Evolutionary conservation across 306 rosid genomes (phyloP).

Genomic region (Cicer chorassanicum): DNA sequence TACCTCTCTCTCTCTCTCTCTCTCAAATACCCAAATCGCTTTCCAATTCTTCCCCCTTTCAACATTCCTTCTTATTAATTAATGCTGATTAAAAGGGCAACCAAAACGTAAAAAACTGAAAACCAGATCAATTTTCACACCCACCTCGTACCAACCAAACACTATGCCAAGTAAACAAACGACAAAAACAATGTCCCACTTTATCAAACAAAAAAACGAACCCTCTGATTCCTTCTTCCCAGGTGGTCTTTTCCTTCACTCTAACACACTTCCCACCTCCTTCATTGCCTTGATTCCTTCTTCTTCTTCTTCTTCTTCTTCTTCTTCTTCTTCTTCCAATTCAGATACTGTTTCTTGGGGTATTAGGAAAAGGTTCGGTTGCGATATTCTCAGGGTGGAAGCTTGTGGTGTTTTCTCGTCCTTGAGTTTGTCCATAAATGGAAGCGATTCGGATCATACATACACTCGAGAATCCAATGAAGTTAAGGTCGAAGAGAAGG

Average conservation of each 20-base stretch:
- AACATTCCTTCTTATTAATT: slow-evolving; percentile 1
- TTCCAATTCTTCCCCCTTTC: slow-evolving; percentile 52
- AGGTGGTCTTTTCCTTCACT: slow-evolving; percentile 81
- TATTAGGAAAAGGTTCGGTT: slow-evolving; percentile 39
- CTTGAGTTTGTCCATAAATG: slow-evolving; percentile 72
- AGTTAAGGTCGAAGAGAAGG: slow-evolving; percentile 43
- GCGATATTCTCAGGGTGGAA: slow-evolving; percentile 36
- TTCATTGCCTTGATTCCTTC: slow-evolving; percentile 51
- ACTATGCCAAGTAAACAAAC: slow-evolving; percentile 7
- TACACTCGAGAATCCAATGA: slow-evolving; percentile 58
- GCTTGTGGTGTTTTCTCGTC: slow-evolving; percentile 58
- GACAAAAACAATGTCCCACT: slow-evolving; percentile 50
- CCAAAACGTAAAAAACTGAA: slow-evolving; percentile 25
- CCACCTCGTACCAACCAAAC: slow-evolving; percentile 16
- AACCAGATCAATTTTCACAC: slow-evolving; percentile 35
- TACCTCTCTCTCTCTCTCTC: slow-evolving; percentile 18
- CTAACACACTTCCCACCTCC: slow-evolving; percentile 58
- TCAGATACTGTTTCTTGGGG: slow-evolving; percentile 40
- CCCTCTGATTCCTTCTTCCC: slow-evolving; percentile 54
- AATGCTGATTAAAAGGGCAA: background rate
- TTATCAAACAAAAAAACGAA: slow-evolving; percentile 50
- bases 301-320: slow-evolving; percentile 8
- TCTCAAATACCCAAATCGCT: background rate
- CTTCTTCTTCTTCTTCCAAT: slow-evolving; percentile 33
- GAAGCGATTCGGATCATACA: slow-evolving; percentile 51